phyloP scores from a whole-genome alignment of 2,329 filamentous ascomycete genomes.

The Xylaria multiplex region DNA sequence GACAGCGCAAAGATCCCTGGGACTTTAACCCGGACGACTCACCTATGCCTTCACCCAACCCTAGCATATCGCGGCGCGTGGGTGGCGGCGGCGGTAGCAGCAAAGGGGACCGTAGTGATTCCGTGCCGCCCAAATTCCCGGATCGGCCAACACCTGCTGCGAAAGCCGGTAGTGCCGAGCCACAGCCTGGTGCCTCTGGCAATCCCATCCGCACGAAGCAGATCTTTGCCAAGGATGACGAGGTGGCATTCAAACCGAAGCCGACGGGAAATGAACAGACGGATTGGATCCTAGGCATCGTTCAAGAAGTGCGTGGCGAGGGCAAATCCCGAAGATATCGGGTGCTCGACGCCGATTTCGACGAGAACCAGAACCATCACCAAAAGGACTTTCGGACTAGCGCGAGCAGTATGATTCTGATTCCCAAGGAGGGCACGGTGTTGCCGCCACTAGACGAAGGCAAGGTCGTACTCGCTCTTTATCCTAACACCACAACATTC shows the following conservation, averaged over 20 bases:
- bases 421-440: constrained; percentile 67
- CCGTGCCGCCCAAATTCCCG: constrained; percentile 61
- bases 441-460: constrained; percentile 71
- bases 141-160: constrained; percentile 53
- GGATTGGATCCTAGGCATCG: constrained; percentile 81
- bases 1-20: constrained; percentile 51
- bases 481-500: constrained; percentile 86
- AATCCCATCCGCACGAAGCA: constrained; percentile 62
- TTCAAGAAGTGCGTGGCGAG: constrained; percentile 78
- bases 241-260: constrained; percentile 74
- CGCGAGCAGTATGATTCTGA: constrained; percentile 80
- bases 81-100: constrained; percentile 43
- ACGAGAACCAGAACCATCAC: constrained; percentile 71
- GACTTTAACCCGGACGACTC: constrained; percentile 59
- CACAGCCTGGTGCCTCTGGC: constrained; percentile 52
- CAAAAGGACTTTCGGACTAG: constrained; percentile 76
- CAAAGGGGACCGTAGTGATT: constrained; percentile 58
- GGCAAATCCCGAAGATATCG: constrained; percentile 82
- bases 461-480: constrained; percentile 79
- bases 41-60: constrained; percentile 54
- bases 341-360: constrained; percentile 82
- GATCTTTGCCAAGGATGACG: constrained; percentile 68
- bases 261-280: constrained; percentile 58
- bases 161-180: constrained; percentile 60
- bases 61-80: constrained; percentile 51